These are phyloP conservation scores for Lichtheimia corymbifera DNA, from an alignment of 371 early-diverging fungal species.

Conservation along the genomic window DNA sequence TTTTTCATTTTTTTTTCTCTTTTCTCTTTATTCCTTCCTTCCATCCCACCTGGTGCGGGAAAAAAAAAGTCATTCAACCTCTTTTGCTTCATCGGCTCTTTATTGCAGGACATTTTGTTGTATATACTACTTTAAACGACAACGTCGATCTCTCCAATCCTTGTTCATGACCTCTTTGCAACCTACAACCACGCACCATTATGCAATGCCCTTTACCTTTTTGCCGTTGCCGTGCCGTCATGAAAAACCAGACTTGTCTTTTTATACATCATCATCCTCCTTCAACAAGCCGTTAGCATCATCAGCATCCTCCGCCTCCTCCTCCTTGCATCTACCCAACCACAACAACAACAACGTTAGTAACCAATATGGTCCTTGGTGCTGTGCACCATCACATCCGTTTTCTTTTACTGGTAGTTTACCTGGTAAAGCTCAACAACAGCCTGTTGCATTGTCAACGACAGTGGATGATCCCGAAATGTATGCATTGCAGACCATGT, in stretches of 20 bases:
- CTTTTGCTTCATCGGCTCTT: too few species aligned
- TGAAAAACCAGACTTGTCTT: neutral
- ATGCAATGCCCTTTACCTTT: constrained; percentile 2
- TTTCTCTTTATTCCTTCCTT: constrained; percentile 1
- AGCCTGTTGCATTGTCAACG: too few species aligned
- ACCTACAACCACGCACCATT: neutral
- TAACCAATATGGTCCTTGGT: neutral
- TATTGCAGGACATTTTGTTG: too few species aligned
- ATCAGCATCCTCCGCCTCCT: neutral
- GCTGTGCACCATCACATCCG: neutral
- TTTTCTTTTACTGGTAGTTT: neutral
- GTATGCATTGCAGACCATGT: constrained; percentile 25
- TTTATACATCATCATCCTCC: neutral
- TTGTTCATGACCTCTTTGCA: constrained; percentile 1
- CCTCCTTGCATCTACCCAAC: neutral
- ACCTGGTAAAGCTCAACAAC: too few species aligned
- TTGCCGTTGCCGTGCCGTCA: constrained; percentile 3
- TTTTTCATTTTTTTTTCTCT: neutral
- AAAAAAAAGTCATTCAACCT: too few species aligned
- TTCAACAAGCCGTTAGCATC: neutral
- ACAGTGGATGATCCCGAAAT: constrained; percentile 25
- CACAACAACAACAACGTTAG: too few species aligned
- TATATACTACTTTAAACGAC: neutral
- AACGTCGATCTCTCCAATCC: neutral
- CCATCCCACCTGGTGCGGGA: neutral